Evolutionary conservation across 139 green algal genomes (phyloP).

Genomic region (Coelastrella sp.): DNA sequence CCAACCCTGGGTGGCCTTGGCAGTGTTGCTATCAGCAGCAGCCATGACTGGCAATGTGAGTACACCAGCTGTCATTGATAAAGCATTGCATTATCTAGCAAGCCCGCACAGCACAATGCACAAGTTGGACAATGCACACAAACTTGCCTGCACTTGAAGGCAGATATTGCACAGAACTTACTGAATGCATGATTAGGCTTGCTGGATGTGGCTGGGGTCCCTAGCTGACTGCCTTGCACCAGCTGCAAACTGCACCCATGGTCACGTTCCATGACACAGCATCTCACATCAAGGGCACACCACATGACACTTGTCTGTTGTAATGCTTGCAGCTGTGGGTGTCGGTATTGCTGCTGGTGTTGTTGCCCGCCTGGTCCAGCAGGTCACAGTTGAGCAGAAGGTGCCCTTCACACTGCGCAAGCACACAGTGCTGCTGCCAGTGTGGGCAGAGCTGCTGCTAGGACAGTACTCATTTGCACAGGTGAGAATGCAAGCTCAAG

Average conservation of each 20-base stretch:
- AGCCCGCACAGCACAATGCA: no score
- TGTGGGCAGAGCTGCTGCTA: constrained; percentile 52
- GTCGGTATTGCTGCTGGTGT: constrained; percentile 28
- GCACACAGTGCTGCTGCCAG: constrained; percentile 57
- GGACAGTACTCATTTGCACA: constrained; percentile 48
- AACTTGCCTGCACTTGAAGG: no score
- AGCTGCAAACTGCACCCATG: no score
- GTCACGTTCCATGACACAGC: no score
- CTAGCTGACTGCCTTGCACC: no score
- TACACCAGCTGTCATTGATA: not conserved
- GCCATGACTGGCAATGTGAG: constrained; percentile 28
- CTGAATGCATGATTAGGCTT: no score
- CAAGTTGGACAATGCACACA: no score
- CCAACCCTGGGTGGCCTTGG: constrained; percentile 15
- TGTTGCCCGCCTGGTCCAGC: not conserved
- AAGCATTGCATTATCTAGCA: not conserved
- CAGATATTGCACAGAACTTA: no score
- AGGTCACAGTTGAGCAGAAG: constrained; percentile 27
- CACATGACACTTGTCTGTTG: not conserved
- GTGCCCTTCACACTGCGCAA: constrained; percentile 54
- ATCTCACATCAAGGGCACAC: no score
- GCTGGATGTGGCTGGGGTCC: no score
- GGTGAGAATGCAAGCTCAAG: not conserved
- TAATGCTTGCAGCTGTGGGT: constrained; percentile 20
- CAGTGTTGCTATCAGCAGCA: constrained; percentile 16